phyloP scores from a whole-genome alignment of 2,329 filamentous ascomycete genomes.

The Pseudogymnoascus destructans region DNA sequence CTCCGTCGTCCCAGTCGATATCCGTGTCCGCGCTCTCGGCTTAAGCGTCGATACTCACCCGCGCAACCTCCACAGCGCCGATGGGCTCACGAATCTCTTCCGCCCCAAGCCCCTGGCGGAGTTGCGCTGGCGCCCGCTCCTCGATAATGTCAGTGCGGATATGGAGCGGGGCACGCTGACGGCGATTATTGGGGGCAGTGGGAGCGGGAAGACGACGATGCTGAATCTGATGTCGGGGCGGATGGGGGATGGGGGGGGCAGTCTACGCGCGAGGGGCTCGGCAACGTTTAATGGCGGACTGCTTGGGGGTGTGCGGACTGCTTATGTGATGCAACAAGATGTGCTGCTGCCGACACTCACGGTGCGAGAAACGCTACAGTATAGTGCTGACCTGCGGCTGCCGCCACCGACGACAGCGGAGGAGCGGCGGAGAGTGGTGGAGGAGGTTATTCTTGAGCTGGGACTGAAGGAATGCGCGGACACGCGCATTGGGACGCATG shows the following conservation, averaged over 20 bases:
- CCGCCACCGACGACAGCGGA: conserved; percentile 46
- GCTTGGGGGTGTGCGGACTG: conserved; percentile 42
- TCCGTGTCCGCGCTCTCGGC: conserved; percentile 39
- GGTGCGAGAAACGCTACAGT: conserved; percentile 60
- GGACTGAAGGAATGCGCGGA: conserved; percentile 66
- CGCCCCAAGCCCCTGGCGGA: conserved; percentile 23
- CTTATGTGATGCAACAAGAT: conserved; percentile 68
- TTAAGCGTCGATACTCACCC: conserved; percentile 47
- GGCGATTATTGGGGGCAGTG: conserved; percentile 63
- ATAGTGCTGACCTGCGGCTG: conserved; percentile 58
- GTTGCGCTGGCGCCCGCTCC: conserved; percentile 33
- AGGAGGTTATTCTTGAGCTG: conserved; percentile 64
- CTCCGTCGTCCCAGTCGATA: conserved; percentile 42
- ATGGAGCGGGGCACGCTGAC: conserved; percentile 55
- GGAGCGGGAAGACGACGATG: conserved; percentile 59
- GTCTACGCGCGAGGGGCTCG: conserved; percentile 38
- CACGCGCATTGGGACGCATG: conserved; percentile 57
- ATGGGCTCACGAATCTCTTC: conserved; percentile 28
- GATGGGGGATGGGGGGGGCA: conserved; percentile 39
- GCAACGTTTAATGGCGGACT: conserved; percentile 48
- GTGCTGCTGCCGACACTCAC: conserved; percentile 60
- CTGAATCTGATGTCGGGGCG: conserved; percentile 60
- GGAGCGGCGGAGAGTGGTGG: conserved; percentile 51
- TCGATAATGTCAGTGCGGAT: conserved; percentile 50
- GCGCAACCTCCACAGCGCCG: conserved; percentile 36